Percentiles rank a stretch among this genome's conserved stretches.
phyloP scores from a whole-genome alignment of 768 basidiomycete genomes.

The Tubosaeta brunneosetosa region DNA sequence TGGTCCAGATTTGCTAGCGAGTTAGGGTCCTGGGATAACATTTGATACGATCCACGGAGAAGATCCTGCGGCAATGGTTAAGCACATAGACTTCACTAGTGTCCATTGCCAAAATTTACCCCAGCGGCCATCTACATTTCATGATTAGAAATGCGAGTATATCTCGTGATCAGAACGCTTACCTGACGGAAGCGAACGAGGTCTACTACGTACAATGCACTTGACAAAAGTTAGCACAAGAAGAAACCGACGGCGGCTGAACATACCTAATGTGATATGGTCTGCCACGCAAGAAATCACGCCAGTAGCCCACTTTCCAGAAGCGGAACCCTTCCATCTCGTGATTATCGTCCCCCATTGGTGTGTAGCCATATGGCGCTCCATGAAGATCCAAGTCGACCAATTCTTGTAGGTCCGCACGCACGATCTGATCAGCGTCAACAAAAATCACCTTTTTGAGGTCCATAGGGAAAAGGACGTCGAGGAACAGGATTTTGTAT shows the following conservation, averaged over 20 bases:
- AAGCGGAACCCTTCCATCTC: slow-evolving; percentile 99
- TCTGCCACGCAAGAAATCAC: slow-evolving; percentile 72
- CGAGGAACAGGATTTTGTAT: slow-evolving; percentile 98
- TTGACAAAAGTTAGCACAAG: slow-evolving; percentile 29
- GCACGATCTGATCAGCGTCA: slow-evolving; percentile 96
- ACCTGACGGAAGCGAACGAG: slow-evolving; percentile 92
- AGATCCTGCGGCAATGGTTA: slow-evolving; percentile 53
- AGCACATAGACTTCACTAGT: background rate
- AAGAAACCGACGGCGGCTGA: background rate
- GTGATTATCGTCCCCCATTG: slow-evolving; percentile 92
- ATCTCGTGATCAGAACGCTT: background rate
- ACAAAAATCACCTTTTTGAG: slow-evolving; percentile 99
- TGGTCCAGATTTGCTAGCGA: slow-evolving; percentile 95
- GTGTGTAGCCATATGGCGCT: slow-evolving; percentile 92
- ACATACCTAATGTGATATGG: slow-evolving; percentile 94
- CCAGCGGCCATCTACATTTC: slow-evolving; percentile 49
- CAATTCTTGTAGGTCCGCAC: slow-evolving; percentile 91
- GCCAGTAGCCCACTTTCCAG: slow-evolving; percentile 98
- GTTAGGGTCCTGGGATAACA: slow-evolving; percentile 88
- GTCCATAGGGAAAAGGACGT: slow-evolving; percentile 98
- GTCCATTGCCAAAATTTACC: slow-evolving; percentile 30
- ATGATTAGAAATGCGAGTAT: background rate
- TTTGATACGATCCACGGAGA: slow-evolving; percentile 87
- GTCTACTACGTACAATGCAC: slow-evolving; percentile 94
- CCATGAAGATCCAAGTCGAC: slow-evolving; percentile 91